Percentiles rank a stretch among this genome's conserved stretches.
Evolutionary conservation across 805 yeast species (phyloP).

Genomic region (Huiozyma naganishii): DNA sequence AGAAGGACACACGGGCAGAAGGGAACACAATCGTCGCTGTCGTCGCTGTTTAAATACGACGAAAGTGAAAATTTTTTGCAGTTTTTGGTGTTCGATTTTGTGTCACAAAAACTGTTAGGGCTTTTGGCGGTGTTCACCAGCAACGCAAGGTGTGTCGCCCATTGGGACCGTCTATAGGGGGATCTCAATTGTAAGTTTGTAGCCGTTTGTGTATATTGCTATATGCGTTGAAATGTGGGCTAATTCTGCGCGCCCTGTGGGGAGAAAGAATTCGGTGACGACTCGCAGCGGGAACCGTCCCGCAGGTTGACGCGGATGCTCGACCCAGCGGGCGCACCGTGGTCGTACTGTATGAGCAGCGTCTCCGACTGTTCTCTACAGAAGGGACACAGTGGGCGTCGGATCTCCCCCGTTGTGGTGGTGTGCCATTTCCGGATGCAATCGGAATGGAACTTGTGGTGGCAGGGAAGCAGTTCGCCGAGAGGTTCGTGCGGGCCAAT

Average conservation of each 20-base stretch:
- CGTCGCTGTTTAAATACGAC: too few relatives aligned
- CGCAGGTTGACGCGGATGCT: constrained; percentile 6
- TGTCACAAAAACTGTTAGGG: too few relatives aligned
- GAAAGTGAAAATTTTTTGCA: background rate
- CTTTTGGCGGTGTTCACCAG: too few relatives aligned
- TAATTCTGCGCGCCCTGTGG: too few relatives aligned
- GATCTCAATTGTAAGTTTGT: too few relatives aligned
- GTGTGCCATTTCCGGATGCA: constrained; percentile 49
- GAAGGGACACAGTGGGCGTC: constrained; percentile 17
- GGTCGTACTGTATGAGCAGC: constrained; percentile 5
- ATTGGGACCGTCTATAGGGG: too few relatives aligned
- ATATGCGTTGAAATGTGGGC: too few relatives aligned
- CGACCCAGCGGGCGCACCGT: constrained; percentile 2
- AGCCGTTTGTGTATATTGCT: too few relatives aligned
- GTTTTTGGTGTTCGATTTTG: background rate
- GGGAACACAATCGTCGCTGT: background rate
- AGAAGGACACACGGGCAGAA: background rate
- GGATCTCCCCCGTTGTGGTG: constrained; percentile 12
- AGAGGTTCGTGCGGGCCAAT: constrained; percentile 15
- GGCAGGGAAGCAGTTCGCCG: constrained; percentile 35
- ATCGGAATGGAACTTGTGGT: constrained; percentile 44
- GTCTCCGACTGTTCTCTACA: constrained; percentile 16
- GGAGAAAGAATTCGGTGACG: constrained; percentile 1
- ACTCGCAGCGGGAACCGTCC: constrained; percentile 6
- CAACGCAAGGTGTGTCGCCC: too few relatives aligned